Evolutionary conservation across 768 basidiomycete species (phyloP).

Genomic region (Sutorius australiensis): DNA sequence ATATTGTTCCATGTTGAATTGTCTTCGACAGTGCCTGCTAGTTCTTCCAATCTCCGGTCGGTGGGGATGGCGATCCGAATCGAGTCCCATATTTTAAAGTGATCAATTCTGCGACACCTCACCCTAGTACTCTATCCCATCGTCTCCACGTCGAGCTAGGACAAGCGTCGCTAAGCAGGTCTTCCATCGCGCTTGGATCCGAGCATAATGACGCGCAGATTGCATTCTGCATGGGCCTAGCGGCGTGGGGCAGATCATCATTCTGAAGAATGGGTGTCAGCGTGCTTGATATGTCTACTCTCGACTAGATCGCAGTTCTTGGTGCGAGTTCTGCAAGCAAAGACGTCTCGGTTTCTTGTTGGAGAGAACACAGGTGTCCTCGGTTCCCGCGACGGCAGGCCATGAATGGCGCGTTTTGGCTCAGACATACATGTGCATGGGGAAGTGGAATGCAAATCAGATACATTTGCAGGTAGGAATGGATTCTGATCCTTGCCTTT

Average conservation of each 20-base stretch:
- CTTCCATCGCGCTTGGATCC: background rate
- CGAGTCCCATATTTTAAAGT: background rate
- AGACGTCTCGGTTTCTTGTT: background rate
- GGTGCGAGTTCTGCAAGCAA: background rate
- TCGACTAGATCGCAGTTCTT: too few species aligned
- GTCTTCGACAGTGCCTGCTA: background rate
- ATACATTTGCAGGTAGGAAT: background rate
- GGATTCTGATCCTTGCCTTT: background rate
- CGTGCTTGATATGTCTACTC: too few species aligned
- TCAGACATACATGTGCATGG: background rate
- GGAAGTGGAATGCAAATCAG: background rate
- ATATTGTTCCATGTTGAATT: background rate
- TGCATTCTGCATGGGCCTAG: background rate
- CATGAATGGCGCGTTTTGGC: background rate
- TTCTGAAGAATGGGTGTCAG: too few species aligned
- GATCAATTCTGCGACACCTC: background rate
- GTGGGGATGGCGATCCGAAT: too few species aligned
- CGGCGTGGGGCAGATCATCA: too few species aligned
- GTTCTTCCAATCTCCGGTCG: too few species aligned
- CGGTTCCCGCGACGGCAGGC: background rate
- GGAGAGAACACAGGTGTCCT: background rate
- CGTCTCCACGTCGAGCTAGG: constrained; percentile 25
- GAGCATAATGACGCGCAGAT: background rate
- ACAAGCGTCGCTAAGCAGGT: constrained; percentile 38
- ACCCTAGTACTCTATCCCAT: background rate